These are phyloP conservation scores for Metschnikowia gruessii DNA, from an alignment of 805 yeast genomes.

Conservation along the genomic window DNA sequence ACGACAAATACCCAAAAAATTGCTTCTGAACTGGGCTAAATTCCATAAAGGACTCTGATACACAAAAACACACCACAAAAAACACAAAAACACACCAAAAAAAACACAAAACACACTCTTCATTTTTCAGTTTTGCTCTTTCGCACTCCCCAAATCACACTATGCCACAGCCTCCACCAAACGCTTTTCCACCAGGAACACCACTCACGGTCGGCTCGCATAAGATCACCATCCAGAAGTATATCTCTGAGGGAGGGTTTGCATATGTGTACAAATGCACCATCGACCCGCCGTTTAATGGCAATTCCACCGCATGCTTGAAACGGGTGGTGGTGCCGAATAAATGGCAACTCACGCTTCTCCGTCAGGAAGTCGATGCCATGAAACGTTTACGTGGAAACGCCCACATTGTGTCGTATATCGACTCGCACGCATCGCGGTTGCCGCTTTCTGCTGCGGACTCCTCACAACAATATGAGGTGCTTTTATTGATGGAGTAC, in stretches of 20 bases:
- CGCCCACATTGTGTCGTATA: slow-evolving; percentile 79
- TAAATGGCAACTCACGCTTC: slow-evolving; percentile 72
- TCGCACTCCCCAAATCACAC: not conserved
- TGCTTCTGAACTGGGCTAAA: not conserved
- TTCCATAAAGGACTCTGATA: not conserved
- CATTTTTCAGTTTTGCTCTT: too few species aligned
- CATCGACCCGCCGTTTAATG: slow-evolving; percentile 58
- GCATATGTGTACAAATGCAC: slow-evolving; percentile 89
- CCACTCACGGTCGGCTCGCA: slow-evolving; percentile 81
- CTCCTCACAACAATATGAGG: slow-evolving; percentile 60
- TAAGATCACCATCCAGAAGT: slow-evolving; percentile 60
- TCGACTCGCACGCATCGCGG: slow-evolving; percentile 92
- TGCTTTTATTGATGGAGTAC: slow-evolving; percentile 74
- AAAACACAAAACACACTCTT: not conserved
- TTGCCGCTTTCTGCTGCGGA: slow-evolving; percentile 27
- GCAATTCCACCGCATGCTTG: slow-evolving; percentile 65
- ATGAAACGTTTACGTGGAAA: slow-evolving; percentile 86
- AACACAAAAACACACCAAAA: not conserved
- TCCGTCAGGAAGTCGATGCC: slow-evolving; percentile 95
- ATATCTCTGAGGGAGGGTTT: slow-evolving; percentile 88
- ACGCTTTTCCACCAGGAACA: slow-evolving; percentile 74
- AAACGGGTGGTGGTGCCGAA: slow-evolving; percentile 96
- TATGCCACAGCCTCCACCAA: slow-evolving; percentile 48
- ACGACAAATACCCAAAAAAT: too few species aligned
- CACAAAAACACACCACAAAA: not conserved